Evolutionary conservation across 257 asterid genomes (phyloP).

Genomic region (Jacaranda copaia): DNA sequence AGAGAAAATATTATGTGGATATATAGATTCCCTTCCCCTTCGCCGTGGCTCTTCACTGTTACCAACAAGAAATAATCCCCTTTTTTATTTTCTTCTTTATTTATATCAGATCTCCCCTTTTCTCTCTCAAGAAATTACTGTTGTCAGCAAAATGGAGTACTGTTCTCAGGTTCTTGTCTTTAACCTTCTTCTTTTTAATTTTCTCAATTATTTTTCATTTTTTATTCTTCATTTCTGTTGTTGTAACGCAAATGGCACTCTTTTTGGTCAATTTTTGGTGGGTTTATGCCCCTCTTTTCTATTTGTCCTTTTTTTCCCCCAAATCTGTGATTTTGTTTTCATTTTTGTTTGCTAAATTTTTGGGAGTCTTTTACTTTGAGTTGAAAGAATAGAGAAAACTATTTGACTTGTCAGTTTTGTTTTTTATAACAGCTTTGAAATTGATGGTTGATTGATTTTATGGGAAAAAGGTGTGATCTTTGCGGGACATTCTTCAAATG

Average conservation of each 20-base stretch:
- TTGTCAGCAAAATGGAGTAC: slow-evolving; percentile 23
- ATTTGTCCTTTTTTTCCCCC: neutral
- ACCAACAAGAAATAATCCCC: slow-evolving; percentile 9
- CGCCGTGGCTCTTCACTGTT: slow-evolving; percentile 33
- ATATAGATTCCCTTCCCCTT: slow-evolving; percentile 25
- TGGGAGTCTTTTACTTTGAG: slow-evolving; percentile 24
- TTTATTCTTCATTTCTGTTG: slow-evolving; percentile 10
- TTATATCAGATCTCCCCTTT: slow-evolving; percentile 24
- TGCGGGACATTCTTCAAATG: slow-evolving; percentile 49
- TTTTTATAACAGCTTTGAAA: slow-evolving; percentile 45
- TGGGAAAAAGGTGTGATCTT: slow-evolving; percentile 54
- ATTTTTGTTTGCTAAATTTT: neutral
- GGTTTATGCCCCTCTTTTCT: neutral
- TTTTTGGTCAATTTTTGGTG: slow-evolving; percentile 6
- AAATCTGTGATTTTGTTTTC: neutral
- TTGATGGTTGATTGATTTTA: slow-evolving; percentile 42
- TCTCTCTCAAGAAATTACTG: slow-evolving; percentile 20
- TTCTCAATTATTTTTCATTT: neutral
- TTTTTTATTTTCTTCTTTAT: neutral
- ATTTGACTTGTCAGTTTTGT: slow-evolving; percentile 36
- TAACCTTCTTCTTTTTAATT: slow-evolving; percentile 14
- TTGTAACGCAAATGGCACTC: neutral
- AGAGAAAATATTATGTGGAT: too few relatives aligned
- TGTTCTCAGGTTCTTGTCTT: slow-evolving; percentile 39
- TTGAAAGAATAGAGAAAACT: slow-evolving; percentile 14